Evolutionary conservation across 306 rosid species (phyloP), one percentile per base, ranked within the genome.

Genomic region (Castanospermum australe): DNA sequence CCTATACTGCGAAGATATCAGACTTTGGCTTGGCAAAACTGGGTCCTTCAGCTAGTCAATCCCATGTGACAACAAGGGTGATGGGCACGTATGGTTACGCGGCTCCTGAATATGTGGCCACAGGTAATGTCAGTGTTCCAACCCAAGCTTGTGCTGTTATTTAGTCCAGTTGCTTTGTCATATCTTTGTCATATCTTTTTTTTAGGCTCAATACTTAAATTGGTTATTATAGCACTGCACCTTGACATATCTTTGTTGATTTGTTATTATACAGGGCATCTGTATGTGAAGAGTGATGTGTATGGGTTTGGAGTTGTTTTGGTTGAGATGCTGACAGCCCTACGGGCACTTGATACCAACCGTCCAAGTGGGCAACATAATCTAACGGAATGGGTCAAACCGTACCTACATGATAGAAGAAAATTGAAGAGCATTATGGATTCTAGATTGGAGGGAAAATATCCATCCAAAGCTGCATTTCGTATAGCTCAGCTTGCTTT

Each of bases 31-130:
- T 96, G 86, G 99, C 99, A 11, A 96, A 96, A 71, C n/a, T 89
- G 85, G 99, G 93, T 80, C 99, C 99, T 83, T 91, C 99, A 6
- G 99, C 93, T 14, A 96, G 99, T 87, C 91, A 82, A 73, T 96
- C 99, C 25, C 99, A 96, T 50, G 87, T 96, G 71, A 89, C 99
- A 24, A 96, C 99, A 68, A 84, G 97, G 51, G 96, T 96, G 32
- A 93, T 96, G 99, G 99, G 99, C 69, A 96, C 99, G 17, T 83
- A 84, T 73, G 99, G 99, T 56, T 96, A 96, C 83, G 97, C 99
- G 5, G 99, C 99, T 78, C 99, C 98, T 2, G 99, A 96, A 75
- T 96, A 96, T 56, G 87, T 96, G 60, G 89, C 90, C 64, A 96
- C 98, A 78, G 98, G 99, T 92, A 76, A 81, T 59, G 64, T 73